Conservation (phyloP, 306 rosid species). For the Fragaria iinumae region DNA sequence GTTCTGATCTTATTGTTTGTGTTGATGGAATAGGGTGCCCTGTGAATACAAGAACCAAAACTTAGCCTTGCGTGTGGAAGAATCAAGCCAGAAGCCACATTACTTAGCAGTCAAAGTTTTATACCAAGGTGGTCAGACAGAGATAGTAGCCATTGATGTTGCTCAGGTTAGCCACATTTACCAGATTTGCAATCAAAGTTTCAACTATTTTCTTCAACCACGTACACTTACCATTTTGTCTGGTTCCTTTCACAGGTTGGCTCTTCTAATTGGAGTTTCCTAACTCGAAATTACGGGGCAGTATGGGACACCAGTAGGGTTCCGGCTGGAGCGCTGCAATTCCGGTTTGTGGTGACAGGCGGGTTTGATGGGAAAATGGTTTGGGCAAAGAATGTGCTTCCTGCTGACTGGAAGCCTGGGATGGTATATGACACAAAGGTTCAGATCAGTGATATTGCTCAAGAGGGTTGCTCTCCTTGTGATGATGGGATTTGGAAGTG, state of each 20-base stretch:
- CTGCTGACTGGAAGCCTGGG: constrained; percentile 65
- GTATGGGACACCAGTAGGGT: constrained; percentile 80
- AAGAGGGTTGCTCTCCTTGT: constrained; percentile 67
- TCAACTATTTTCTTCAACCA: background rate
- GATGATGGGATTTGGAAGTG: constrained; percentile 41
- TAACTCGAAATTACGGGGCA: constrained; percentile 67
- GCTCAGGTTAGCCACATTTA: constrained; percentile 57
- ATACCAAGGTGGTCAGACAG: constrained; percentile 97
- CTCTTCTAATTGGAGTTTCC: constrained; percentile 57
- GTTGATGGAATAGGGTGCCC: constrained; percentile 51
- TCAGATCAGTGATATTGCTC: constrained; percentile 70
- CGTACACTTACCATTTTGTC: background rate
- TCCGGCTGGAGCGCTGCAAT: constrained; percentile 67
- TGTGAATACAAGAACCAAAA: constrained; percentile 66
- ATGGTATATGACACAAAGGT: constrained; percentile 53
- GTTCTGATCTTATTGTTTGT: background rate
- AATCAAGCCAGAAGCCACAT: constrained; percentile 67
- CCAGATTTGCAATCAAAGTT: background rate
- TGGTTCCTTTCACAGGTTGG: constrained; percentile 42
- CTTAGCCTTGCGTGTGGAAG: constrained; percentile 75
- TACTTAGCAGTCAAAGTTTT: constrained; percentile 63
- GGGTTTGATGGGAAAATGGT: constrained; percentile 76
- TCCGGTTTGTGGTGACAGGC: constrained; percentile 56
- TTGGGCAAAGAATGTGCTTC: constrained; percentile 77
- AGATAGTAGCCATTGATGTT: constrained; percentile 71